Percentiles rank a stretch among this genome's conserved stretches.
These are phyloP conservation scores for Phialophora chinensis DNA, from an alignment of 2,329 filamentous ascomycete species.

Conservation along the genomic window DNA sequence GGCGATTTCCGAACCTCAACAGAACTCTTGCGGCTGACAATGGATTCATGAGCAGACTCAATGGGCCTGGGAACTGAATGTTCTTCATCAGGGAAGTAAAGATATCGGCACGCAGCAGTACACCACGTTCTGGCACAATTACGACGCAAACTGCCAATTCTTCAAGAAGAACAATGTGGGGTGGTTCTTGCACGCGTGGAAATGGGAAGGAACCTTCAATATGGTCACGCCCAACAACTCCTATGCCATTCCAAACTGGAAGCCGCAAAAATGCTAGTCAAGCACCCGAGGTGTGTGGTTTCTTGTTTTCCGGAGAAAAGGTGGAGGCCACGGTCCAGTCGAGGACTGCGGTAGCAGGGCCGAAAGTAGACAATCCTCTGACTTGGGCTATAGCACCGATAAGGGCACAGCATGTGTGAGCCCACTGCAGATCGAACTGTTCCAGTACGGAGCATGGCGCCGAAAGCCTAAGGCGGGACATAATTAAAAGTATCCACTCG, in stretches of 20 bases:
- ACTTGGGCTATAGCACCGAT: not conserved
- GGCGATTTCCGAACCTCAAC: not conserved
- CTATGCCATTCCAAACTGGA: constrained; percentile 24
- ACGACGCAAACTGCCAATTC: constrained; percentile 22
- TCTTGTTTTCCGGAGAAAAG: not conserved
- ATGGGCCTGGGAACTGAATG: constrained; percentile 25
- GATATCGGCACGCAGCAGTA: constrained; percentile 21
- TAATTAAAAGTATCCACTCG: not conserved
- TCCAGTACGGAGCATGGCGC: not conserved
- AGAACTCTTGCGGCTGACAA: not conserved
- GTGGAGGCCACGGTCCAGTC: not conserved
- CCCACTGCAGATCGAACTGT: not conserved
- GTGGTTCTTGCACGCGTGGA: constrained; percentile 24
- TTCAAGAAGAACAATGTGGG: constrained; percentile 25
- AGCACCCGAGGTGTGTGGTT: not conserved
- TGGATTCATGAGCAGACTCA: constrained; percentile 1
- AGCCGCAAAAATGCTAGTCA: constrained; percentile 19
- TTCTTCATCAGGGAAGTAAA: constrained; percentile 23
- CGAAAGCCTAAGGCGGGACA: not conserved
- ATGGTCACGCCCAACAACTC: constrained; percentile 22
- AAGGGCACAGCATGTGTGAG: not conserved
- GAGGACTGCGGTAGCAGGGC: not conserved
- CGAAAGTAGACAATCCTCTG: not conserved
- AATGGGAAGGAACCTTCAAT: constrained; percentile 23
- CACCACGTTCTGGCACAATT: constrained; percentile 15